Evolutionary conservation across 225 moss, liverwort and hornwort genomes (phyloP).

Genomic region (Pseudisothecium myosuroides): DNA sequence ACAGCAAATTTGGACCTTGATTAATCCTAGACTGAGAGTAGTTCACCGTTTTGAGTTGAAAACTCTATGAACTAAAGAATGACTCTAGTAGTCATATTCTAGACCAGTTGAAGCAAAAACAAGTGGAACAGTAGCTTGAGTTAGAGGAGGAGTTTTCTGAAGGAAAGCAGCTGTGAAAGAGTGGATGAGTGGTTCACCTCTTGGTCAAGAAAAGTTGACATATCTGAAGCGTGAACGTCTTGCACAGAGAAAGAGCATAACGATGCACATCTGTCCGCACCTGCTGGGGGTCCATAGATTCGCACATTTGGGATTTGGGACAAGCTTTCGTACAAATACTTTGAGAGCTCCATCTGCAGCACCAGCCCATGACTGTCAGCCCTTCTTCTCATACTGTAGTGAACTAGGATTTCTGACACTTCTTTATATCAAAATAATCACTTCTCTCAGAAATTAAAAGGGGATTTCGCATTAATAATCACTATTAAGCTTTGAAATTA

Average conservation of each 20-base stretch:
- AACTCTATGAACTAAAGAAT: neutral
- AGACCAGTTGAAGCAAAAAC: neutral
- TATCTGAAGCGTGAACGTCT: conserved; percentile 56
- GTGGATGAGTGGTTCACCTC: conserved; percentile 17
- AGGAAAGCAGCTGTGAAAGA: too few relatives aligned
- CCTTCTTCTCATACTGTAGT: neutral
- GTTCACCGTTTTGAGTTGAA: neutral
- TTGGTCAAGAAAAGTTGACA: conserved; percentile 71
- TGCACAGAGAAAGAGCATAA: conserved; percentile 65
- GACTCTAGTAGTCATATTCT: neutral
- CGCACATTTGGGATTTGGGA: conserved; percentile 37
- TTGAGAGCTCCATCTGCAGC: conserved; percentile 61
- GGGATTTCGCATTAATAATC: neutral
- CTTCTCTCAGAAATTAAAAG: neutral
- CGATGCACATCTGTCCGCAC: conserved; percentile 19
- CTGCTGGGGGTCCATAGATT: conserved; percentile 61
- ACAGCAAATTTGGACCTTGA: neutral
- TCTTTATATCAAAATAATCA: neutral
- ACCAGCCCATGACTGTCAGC: neutral
- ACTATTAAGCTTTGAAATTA: too few relatives aligned
- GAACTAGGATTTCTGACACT: neutral
- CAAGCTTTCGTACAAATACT: conserved; percentile 57
- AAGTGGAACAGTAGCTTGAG: neutral
- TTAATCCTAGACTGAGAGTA: neutral
- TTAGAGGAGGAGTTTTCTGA: neutral